Percentiles rank a stretch among this genome's conserved stretches.
Evolutionary conservation across 345 rosid species (phyloP).

Genomic region (Euphorbia pulcherrima): DNA sequence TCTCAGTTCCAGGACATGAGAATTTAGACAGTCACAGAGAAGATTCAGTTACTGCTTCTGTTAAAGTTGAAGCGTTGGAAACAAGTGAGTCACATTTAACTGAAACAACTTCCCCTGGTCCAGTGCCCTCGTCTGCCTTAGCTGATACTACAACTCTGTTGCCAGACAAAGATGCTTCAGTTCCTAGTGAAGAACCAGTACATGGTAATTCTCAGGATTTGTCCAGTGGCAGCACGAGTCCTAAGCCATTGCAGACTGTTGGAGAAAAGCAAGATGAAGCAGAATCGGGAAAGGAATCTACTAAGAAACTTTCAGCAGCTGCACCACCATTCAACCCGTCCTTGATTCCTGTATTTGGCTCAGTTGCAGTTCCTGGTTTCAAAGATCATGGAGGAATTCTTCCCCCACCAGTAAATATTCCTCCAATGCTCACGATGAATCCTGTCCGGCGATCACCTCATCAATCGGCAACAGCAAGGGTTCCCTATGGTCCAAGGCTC

Average conservation of each 20-base stretch:
- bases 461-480: constrained; percentile 91
- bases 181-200: constrained; percentile 26
- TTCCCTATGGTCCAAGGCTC: constrained; percentile 96
- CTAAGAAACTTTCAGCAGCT: constrained; percentile 89
- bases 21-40: constrained; percentile 27
- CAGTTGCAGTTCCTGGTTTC: constrained; percentile 64
- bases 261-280: constrained; percentile 60
- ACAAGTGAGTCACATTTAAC: constrained; percentile 23
- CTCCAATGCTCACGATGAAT: constrained; percentile 71
- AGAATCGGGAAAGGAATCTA: constrained; percentile 63
- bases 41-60: constrained; percentile 19
- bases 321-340: constrained; percentile 96
- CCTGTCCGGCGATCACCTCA: constrained; percentile 79
- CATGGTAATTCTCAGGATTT: constrained; percentile 36
- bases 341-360: constrained; percentile 67
- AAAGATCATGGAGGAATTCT: constrained; percentile 84
- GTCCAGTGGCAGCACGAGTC: constrained; percentile 31
- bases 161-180: constrained; percentile 36
- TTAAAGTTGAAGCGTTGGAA: constrained; percentile 25
- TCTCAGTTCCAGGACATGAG: constrained; percentile 16
- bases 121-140: constrained; percentile 24
- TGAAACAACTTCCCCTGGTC: constrained; percentile 29
- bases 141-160: constrained; percentile 26
- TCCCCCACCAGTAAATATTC: constrained; percentile 82
- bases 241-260: constrained; percentile 36